Conservation (phyloP, 2,329 filamentous ascomycete species). For the Aspergillus sp. region DNA sequence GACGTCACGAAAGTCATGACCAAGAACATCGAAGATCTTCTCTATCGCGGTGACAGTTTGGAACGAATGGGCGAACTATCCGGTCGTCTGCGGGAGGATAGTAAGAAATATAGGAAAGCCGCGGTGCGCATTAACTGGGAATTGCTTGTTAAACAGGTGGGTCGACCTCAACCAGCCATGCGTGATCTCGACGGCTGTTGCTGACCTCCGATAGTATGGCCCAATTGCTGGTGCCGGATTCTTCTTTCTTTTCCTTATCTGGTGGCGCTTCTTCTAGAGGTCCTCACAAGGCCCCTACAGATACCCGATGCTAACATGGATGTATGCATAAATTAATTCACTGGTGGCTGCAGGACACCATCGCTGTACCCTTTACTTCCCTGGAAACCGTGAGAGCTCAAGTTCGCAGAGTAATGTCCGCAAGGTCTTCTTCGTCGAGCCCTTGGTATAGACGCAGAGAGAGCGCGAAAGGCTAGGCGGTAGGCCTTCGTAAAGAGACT, state of each 20-base stretch:
- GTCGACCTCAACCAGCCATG: conserved; percentile 18
- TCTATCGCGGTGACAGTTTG: conserved; percentile 90
- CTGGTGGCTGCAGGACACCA: conserved; percentile 33
- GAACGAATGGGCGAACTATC: conserved; percentile 98
- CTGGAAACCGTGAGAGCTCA: not conserved
- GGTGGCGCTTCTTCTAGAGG: conserved; percentile 83
- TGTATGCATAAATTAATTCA: conserved; percentile 37
- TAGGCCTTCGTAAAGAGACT: not conserved
- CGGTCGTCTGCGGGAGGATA: conserved; percentile 82
- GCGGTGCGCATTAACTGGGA: conserved; percentile 99
- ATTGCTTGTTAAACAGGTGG: conserved; percentile 80
- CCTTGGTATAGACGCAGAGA: too few relatives aligned
- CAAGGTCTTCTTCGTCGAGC: not conserved
- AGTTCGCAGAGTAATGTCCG: not conserved
- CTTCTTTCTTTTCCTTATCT: conserved; percentile 82
- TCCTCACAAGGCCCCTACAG: conserved; percentile 9
- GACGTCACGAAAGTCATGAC: conserved; percentile 99
- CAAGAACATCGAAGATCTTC: conserved; percentile 97
- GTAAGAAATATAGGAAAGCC: conserved; percentile 87
- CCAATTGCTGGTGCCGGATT: conserved; percentile 80
- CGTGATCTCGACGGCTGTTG: not conserved
- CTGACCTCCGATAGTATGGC: conserved; percentile 63
- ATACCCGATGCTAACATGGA: conserved; percentile 27
- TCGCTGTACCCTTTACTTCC: conserved; percentile 5
- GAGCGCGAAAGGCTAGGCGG: too few relatives aligned